These are phyloP conservation scores for Paraconiothyrium brasiliense DNA, from an alignment of 2,329 filamentous ascomycete species.

Conservation along the genomic window DNA sequence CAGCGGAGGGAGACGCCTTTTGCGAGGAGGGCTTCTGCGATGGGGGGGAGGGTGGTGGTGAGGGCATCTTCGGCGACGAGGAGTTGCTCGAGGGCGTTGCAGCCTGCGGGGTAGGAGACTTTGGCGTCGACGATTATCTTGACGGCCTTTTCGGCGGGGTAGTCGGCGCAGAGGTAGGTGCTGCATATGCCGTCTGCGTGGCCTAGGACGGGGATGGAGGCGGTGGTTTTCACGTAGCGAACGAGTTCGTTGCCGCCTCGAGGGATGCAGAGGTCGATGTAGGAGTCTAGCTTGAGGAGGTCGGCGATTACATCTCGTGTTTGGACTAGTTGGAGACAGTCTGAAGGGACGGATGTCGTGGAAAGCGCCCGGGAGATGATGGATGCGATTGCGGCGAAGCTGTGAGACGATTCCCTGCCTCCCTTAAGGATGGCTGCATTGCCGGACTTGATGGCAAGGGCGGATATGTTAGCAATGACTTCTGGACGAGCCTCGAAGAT, in stretches of 20 bases:
- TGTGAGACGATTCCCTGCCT: slow-evolving; percentile 93
- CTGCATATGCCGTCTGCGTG: slow-evolving; percentile 94
- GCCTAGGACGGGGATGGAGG: slow-evolving; percentile 93
- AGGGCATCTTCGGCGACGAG: slow-evolving; percentile 81
- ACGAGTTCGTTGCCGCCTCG: slow-evolving; percentile 91
- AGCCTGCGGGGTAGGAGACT: slow-evolving; percentile 92
- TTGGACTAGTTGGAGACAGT: slow-evolving; percentile 91
- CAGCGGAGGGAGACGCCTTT: slow-evolving; percentile 86
- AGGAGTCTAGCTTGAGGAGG: slow-evolving; percentile 83
- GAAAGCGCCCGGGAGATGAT: slow-evolving; percentile 83
- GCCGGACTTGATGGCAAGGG: slow-evolving; percentile 93
- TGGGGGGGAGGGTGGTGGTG: slow-evolving; percentile 70
- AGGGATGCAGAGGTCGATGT: slow-evolving; percentile 95
- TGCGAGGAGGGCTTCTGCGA: slow-evolving; percentile 76
- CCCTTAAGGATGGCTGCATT: slow-evolving; percentile 98
- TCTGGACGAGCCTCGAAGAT: slow-evolving; percentile 98
- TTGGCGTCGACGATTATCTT: slow-evolving; percentile 90
- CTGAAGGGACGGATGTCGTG: slow-evolving; percentile 78
- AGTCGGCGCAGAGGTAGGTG: slow-evolving; percentile 83
- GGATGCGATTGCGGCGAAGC: slow-evolving; percentile 89
- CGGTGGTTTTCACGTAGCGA: slow-evolving; percentile 86
- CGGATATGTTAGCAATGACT: slow-evolving; percentile 97
- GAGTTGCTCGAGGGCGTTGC: slow-evolving; percentile 92
- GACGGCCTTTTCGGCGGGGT: slow-evolving; percentile 74
- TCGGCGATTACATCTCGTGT: slow-evolving; percentile 90